These are phyloP conservation scores for Amanita exitialis DNA, from an alignment of 768 basidiomycete species.

Conservation along the genomic window DNA sequence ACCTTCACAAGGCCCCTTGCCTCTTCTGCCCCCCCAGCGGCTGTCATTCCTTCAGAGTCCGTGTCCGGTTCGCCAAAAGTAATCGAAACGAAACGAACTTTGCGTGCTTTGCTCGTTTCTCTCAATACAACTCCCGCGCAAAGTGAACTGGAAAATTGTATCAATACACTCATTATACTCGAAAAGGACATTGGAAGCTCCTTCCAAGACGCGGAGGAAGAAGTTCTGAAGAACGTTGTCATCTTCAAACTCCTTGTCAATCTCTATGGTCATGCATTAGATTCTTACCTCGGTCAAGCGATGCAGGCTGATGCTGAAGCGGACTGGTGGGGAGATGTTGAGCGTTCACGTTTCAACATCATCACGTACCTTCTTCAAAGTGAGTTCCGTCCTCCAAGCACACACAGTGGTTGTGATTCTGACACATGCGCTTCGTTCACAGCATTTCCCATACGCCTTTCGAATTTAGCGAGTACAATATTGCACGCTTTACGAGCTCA, in stretches of 20 bases:
- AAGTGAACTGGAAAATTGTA: not conserved
- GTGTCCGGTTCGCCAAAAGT: not conserved
- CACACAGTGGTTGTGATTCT: not conserved
- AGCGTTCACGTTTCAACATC: conserved; percentile 45
- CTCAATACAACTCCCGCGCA: not conserved
- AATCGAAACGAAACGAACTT: not conserved
- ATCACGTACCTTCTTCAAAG: conserved; percentile 72
- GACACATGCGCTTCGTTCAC: conserved; percentile 4
- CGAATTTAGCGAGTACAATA: conserved; percentile 26
- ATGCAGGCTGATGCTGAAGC: conserved; percentile 63
- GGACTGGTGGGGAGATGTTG: conserved; percentile 76
- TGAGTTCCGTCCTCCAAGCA: conserved; percentile 25
- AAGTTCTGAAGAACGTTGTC: conserved; percentile 31
- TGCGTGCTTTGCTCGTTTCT: not conserved
- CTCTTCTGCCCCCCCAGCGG: not conserved
- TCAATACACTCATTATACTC: not conserved
- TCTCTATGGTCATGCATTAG: conserved; percentile 57
- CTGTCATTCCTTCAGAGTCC: not conserved
- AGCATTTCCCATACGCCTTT: conserved; percentile 39
- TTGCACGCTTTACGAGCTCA: conserved; percentile 30
- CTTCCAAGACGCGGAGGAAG: conserved; percentile 22
- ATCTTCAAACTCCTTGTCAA: conserved; percentile 40
- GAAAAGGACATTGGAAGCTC: not conserved
- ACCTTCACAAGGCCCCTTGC: conserved; percentile 3
- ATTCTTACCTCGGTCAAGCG: conserved; percentile 57